These are phyloP conservation scores for Pholiota microspora DNA, from an alignment of 768 basidiomycete species.

Conservation along the genomic window DNA sequence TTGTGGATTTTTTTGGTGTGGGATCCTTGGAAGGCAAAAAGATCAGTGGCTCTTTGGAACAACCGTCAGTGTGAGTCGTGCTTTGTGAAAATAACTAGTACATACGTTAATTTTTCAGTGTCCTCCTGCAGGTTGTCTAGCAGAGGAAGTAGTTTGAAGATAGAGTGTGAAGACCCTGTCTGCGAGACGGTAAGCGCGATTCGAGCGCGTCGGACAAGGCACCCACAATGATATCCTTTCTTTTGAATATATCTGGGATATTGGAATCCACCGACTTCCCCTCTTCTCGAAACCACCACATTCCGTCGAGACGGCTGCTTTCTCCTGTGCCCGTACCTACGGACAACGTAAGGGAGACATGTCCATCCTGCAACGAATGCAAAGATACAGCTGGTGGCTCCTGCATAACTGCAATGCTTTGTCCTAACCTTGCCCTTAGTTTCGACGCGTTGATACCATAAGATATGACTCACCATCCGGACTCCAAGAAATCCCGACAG, in stretches of 20 bases:
- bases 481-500: conserved; percentile 73
- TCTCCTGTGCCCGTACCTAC: conserved; percentile 23
- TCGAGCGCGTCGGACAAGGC: not conserved
- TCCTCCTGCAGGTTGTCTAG: conserved; percentile 71
- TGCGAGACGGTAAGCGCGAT: conserved; percentile 29
- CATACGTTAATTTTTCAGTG: conserved; percentile 62
- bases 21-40: conserved; percentile 79
- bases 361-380: conserved; percentile 80
- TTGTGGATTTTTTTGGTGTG: conserved; percentile 47
- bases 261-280: conserved; percentile 33
- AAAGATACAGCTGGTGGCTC: conserved; percentile 67
- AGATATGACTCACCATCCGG: conserved; percentile 58
- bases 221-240: conserved; percentile 58
- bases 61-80: conserved; percentile 14
- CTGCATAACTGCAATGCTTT: conserved; percentile 69
- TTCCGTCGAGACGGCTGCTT: conserved; percentile 36
- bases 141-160: conserved; percentile 66
- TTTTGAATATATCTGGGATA: conserved; percentile 76
- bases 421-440: conserved; percentile 38
- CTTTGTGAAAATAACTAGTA: conserved; percentile 7
- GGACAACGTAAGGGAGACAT: conserved; percentile 45
- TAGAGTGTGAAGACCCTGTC: conserved; percentile 78
- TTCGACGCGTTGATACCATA: not conserved
- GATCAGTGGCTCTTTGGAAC: conserved; percentile 60
- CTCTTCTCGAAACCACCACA: conserved; percentile 74